Conservation (phyloP, 164 flowering plant genomes). For the Vitis rotundifolia region DNA sequence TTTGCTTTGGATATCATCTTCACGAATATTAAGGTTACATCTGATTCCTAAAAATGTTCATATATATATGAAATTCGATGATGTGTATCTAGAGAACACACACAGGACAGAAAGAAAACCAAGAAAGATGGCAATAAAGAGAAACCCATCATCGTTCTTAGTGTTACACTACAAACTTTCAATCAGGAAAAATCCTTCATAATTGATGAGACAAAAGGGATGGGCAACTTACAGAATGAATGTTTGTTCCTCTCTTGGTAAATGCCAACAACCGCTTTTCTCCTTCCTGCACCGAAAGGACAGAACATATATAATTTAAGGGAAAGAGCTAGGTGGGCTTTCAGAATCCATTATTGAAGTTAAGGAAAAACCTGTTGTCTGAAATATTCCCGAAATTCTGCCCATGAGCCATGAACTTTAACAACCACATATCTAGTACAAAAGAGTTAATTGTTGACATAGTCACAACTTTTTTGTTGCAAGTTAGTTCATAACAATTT, state of each 20-base stretch:
- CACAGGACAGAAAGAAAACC: background rate
- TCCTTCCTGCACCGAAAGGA: slow-evolving; percentile 55
- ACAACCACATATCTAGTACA: slow-evolving; percentile 82
- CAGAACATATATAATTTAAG: background rate
- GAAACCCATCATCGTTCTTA: background rate
- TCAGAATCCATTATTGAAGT: background rate
- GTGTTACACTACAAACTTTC: background rate
- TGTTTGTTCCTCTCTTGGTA: slow-evolving; percentile 71
- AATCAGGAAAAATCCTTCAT: background rate
- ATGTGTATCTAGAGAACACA: background rate
- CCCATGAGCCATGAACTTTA: slow-evolving; percentile 90
- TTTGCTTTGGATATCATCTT: no score
- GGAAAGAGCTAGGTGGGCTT: background rate
- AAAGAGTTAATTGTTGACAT: slow-evolving; percentile 26
- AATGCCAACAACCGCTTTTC: slow-evolving; percentile 85
- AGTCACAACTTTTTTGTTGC: background rate
- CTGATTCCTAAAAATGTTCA: no score
- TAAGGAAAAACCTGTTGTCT: slow-evolving; percentile 57
- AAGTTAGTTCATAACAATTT: background rate
- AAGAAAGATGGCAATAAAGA: background rate
- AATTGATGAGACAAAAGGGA: background rate
- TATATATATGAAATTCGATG: background rate
- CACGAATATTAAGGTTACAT: no score
- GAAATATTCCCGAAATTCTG: slow-evolving; percentile 75
- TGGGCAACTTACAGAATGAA: slow-evolving; percentile 69